Percentiles rank a stretch among this genome's conserved stretches.
phyloP scores from a whole-genome alignment of 1,284 basidiomycete species.

The Veloporphyrellus conicus region DNA sequence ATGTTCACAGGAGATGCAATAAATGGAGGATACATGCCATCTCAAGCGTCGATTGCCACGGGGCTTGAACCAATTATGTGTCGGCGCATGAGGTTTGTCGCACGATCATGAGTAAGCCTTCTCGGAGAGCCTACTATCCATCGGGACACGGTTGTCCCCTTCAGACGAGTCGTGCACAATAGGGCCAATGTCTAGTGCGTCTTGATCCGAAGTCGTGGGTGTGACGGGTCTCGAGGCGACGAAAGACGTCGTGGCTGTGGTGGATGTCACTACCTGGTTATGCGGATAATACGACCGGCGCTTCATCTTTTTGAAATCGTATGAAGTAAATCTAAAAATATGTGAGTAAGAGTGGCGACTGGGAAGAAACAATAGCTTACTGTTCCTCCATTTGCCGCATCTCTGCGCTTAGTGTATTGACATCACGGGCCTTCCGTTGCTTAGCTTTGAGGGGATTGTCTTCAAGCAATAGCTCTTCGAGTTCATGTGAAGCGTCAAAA shows the following conservation, averaged over 20 bases:
- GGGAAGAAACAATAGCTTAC: constrained; percentile 45
- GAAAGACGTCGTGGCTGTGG: constrained; percentile 43
- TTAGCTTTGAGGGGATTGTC: constrained; percentile 94
- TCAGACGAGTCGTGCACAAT: constrained; percentile 23
- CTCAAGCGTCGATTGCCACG: constrained; percentile 5
- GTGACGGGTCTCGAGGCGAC: constrained; percentile 46
- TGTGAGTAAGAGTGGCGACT: neutral
- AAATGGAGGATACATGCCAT: constrained; percentile 23
- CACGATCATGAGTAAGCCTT: constrained; percentile 30
- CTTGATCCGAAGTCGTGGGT: constrained; percentile 34
- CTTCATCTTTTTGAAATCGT: constrained; percentile 63
- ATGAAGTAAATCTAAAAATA: constrained; percentile 64
- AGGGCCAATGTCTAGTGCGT: constrained; percentile 14
- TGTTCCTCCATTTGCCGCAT: constrained; percentile 90
- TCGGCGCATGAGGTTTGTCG: neutral
- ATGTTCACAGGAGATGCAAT: constrained; percentile 25
- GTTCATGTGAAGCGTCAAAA: constrained; percentile 95
- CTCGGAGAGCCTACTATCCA: constrained; percentile 24
- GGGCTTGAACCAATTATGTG: neutral
- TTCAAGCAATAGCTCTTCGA: constrained; percentile 93
- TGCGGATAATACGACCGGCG: constrained; percentile 77
- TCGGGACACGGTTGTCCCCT: constrained; percentile 11
- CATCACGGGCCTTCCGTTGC: constrained; percentile 89
- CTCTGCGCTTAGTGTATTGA: too few species aligned
- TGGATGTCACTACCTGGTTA: constrained; percentile 59